phyloP scores from a whole-genome alignment of 805 yeast genomes.

The Metschnikowia similis region DNA sequence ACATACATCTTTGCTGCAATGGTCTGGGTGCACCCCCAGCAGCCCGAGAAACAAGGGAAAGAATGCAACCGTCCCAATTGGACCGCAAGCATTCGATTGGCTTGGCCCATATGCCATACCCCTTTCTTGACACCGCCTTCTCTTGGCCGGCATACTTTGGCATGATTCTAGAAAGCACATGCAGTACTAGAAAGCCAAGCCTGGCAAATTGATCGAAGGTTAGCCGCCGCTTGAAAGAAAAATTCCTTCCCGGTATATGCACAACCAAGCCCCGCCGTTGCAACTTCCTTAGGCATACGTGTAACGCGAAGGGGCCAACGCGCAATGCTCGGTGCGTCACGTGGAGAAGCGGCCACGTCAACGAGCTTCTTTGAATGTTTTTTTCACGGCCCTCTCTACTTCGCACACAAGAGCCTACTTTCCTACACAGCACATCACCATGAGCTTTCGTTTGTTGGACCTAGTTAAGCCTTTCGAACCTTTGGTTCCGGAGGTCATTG shows the following conservation, averaged over 20 bases:
- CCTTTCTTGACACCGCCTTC: too few species aligned
- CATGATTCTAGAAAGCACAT: too few species aligned
- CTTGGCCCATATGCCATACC: too few species aligned
- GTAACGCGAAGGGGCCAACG: background rate
- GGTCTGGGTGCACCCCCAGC: background rate
- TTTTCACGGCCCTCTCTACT: constrained; percentile 2
- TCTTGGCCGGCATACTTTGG: too few species aligned
- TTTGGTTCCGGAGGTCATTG: constrained; percentile 83
- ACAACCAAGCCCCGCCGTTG: background rate
- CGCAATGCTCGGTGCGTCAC: constrained; percentile 6
- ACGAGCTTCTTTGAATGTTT: constrained; percentile 3
- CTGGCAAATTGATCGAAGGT: too few species aligned
- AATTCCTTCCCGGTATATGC: background rate
- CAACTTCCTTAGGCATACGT: background rate
- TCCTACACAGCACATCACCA: constrained; percentile 9
- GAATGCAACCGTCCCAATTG: too few species aligned
- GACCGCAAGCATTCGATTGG: too few species aligned
- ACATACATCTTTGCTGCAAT: background rate
- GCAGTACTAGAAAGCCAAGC: too few species aligned
- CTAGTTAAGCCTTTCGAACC: constrained; percentile 87
- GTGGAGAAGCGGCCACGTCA: constrained; percentile 17
- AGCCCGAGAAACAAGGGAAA: background rate
- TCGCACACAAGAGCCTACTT: constrained; percentile 2
- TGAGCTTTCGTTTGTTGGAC: constrained; percentile 65
- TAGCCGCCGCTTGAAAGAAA: too few species aligned